Conservation (phyloP, 371 early-diverging fungal species). For the Choanephora cucurbitarum region DNA sequence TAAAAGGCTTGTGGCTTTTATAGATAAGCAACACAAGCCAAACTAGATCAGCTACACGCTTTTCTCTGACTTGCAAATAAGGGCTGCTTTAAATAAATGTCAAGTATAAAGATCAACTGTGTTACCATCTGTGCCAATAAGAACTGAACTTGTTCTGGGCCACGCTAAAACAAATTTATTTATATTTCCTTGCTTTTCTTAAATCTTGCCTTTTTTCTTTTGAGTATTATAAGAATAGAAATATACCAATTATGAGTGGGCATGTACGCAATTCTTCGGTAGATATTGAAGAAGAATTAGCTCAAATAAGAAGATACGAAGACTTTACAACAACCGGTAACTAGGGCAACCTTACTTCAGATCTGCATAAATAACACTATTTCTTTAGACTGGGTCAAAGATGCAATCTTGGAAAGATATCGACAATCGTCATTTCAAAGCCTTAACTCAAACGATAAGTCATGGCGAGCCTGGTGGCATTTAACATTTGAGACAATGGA, state of each 20-base stretch:
- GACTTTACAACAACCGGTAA: slow-evolving; percentile 84
- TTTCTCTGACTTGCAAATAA: too few species aligned
- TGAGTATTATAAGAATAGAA: too few species aligned
- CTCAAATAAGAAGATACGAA: slow-evolving; percentile 73
- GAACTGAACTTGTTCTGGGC: too few species aligned
- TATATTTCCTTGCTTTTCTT: too few species aligned
- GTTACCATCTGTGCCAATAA: too few species aligned
- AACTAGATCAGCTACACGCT: too few species aligned
- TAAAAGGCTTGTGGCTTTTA: too few species aligned
- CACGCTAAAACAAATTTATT: too few species aligned
- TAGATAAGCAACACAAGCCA: too few species aligned
- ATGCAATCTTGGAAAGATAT: slow-evolving; percentile 80
- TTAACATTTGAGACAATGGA: slow-evolving; percentile 77
- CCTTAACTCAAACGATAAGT: slow-evolving; percentile 50
- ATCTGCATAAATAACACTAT: not conserved
- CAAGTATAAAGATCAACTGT: too few species aligned
- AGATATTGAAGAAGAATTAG: slow-evolving; percentile 54
- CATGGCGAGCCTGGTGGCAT: slow-evolving; percentile 60
- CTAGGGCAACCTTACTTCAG: not conserved
- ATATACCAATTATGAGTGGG: slow-evolving; percentile 13
- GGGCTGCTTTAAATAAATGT: too few species aligned
- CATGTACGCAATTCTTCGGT: slow-evolving; percentile 30
- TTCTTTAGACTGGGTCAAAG: slow-evolving; percentile 86
- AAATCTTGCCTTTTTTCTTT: too few species aligned
- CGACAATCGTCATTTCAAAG: slow-evolving; percentile 59